Base-by-base conservation (phyloP, 331 rosid species). In the Pyrus hybrid region DNA sequence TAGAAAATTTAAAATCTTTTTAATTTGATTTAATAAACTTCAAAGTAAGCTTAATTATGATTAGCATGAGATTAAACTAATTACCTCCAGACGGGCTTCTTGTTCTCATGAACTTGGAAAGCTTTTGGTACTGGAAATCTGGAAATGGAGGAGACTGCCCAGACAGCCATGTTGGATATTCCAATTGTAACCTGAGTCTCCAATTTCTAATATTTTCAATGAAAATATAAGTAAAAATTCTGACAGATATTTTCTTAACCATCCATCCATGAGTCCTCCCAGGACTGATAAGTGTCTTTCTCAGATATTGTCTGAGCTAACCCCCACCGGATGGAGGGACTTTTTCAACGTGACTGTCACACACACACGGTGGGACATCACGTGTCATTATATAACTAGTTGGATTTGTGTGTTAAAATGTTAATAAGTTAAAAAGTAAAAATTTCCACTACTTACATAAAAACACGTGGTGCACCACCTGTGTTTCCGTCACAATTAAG, bases 81-180 rank as follows among this genome's bases (percentile, higher is more conserved):
- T 43, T 43, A 43, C 80, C 84, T 80, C 73, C 10, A 65, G 26
- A 71, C 33, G 78, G 81, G 69, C 54, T 72, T 82, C 23, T 76
- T 72, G 25, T 23, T 22, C 74, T 67, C 45, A 68, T 77, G 26
- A 75, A 66, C 22, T 53, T 74, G 75, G 76, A 75, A 71, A 80
- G 78, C 69, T 62, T 74, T 80, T 72, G 90, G 79, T 26, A 58
- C 74, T 54, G 79, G 64, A 51, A 73, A 41, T 43, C 71, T 80
- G 83, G 77, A 68, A 76, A 58, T 17, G 51, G 85, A n/a, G 45
- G 49, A 43, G 2, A 37, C 82, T 29, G 23, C 70, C 33, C 67
- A 67, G 17, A 72, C 43, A 41, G 85, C 70, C 91, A 83, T 88
- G 25, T 30, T 79, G 32, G 23, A 58, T 57, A 5, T 57, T 29